Percentiles rank a stretch among this genome's conserved stretches.
phyloP scores from a whole-genome alignment of 1,139 yeast genomes.

The Yamadazyma jaroonii region DNA sequence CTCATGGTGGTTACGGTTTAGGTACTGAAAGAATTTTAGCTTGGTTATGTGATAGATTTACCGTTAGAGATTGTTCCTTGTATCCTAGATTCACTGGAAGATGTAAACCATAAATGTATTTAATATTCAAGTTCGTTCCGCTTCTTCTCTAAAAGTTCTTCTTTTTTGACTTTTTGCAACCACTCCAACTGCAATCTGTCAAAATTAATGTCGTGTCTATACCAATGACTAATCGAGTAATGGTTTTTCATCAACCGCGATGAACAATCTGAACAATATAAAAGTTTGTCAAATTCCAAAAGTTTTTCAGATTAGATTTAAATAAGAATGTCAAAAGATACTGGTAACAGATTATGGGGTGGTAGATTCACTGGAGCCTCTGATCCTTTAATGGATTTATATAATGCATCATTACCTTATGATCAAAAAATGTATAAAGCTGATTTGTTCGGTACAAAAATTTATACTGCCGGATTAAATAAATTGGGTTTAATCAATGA shows the following conservation, averaged over 20 bases:
- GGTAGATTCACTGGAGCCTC: slow-evolving; percentile 97
- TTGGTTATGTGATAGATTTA: slow-evolving; percentile 96
- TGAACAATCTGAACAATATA: slow-evolving; percentile 21
- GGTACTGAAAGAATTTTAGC: slow-evolving; percentile 98
- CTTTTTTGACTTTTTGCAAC: not conserved
- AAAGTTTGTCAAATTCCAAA: not conserved
- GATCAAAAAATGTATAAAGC: slow-evolving; percentile 94
- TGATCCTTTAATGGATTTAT: slow-evolving; percentile 95
- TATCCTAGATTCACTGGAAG: slow-evolving; percentile 98
- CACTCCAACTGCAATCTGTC: not conserved
- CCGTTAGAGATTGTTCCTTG: slow-evolving; percentile 96
- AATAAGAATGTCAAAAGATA: slow-evolving; percentile 33
- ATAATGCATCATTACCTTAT: slow-evolving; percentile 94
- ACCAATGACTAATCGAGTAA: slow-evolving; percentile 21
- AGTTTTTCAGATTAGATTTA: too few species aligned
- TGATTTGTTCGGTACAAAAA: slow-evolving; percentile 90
- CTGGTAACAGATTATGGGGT: slow-evolving; percentile 85
- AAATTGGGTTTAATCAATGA: slow-evolving; percentile 71
- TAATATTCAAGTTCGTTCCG: too few species aligned
- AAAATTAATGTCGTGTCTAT: slow-evolving; percentile 1
- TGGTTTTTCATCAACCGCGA: slow-evolving; percentile 30
- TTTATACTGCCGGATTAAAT: slow-evolving; percentile 82
- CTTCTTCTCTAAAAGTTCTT: too few species aligned
- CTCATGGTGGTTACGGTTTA: slow-evolving; percentile 98
- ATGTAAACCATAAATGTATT: slow-evolving; percentile 71